Conservation (phyloP, 805 yeast species). For the Osmozyma mogii region DNA sequence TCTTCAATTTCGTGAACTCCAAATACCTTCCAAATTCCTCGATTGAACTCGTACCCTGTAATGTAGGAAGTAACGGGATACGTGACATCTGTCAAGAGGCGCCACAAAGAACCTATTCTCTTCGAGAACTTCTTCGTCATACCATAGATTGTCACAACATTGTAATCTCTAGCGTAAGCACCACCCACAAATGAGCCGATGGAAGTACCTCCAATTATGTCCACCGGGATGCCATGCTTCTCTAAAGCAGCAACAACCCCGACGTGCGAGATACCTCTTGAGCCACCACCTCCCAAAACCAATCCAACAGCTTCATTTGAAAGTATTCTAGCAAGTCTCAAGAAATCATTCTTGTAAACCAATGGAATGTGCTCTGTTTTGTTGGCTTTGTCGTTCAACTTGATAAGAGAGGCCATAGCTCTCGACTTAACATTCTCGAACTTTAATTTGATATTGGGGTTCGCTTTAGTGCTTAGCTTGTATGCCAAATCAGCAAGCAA, state of each 20-base stretch:
- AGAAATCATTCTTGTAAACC: slow-evolving; percentile 66
- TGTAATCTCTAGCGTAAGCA: slow-evolving; percentile 85
- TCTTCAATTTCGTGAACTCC: slow-evolving; percentile 92
- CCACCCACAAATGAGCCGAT: slow-evolving; percentile 97
- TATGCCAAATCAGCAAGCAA: slow-evolving; percentile 30
- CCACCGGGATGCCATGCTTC: slow-evolving; percentile 89
- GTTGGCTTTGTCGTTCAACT: slow-evolving; percentile 16
- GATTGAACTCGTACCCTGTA: slow-evolving; percentile 93
- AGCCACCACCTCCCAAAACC: slow-evolving; percentile 97
- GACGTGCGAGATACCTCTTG: slow-evolving; percentile 86
- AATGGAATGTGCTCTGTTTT: slow-evolving; percentile 12
- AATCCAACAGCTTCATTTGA: slow-evolving; percentile 93
- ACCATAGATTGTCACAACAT: slow-evolving; percentile 84
- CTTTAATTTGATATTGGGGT: slow-evolving; percentile 24
- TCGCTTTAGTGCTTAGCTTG: slow-evolving; percentile 23
- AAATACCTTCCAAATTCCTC: slow-evolving; percentile 96
- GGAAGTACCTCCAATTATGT: slow-evolving; percentile 91
- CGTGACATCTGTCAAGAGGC: slow-evolving; percentile 75
- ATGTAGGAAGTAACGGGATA: slow-evolving; percentile 92
- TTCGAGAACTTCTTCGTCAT: slow-evolving; percentile 80
- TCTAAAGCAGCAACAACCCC: slow-evolving; percentile 90
- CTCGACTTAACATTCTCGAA: slow-evolving; percentile 26
- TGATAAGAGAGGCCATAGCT: slow-evolving; percentile 20
- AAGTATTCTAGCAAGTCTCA: slow-evolving; percentile 79
- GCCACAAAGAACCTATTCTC: slow-evolving; percentile 79